Evolutionary conservation across 345 rosid species (phyloP).

Genomic region (Eucalyptus sp.): DNA sequence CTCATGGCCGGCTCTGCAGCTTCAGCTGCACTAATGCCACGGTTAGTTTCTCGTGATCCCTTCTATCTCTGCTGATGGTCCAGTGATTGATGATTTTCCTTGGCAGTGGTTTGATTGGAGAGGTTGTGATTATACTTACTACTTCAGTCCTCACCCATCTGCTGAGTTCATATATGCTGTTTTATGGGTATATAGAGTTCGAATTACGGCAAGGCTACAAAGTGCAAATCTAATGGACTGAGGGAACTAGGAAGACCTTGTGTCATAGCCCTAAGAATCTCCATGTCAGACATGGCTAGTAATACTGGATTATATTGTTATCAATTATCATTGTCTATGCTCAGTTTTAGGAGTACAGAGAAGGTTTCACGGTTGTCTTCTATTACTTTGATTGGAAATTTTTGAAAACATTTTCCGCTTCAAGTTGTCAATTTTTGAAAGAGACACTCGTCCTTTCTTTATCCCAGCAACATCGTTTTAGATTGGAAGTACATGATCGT

Average conservation of each 20-base stretch:
- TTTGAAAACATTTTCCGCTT: not conserved
- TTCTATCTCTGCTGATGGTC: not conserved
- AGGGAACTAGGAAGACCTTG: not conserved
- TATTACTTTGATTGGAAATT: not conserved
- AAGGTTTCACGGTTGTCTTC: not conserved
- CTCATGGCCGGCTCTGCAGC: conserved; percentile 87
- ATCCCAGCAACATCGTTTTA: not conserved
- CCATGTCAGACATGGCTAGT: not conserved
- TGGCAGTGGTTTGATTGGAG: not conserved
- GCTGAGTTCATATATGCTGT: not conserved
- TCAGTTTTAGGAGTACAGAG: not conserved
- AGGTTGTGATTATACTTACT: not conserved
- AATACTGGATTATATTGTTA: not conserved
- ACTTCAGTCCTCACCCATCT: not conserved
- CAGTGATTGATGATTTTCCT: not conserved
- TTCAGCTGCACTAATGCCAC: conserved; percentile 98
- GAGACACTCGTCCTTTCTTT: not conserved
- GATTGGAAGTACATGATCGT: not conserved
- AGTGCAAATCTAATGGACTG: not conserved
- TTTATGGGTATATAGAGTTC: not conserved
- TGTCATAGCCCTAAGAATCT: not conserved
- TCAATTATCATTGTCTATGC: not conserved
- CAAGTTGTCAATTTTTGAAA: not conserved
- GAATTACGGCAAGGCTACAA: not conserved
- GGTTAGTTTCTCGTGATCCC: conserved; percentile 27